These are phyloP conservation scores for Arthrobotrys musiformis DNA, from an alignment of 2,329 filamentous ascomycete species.

Conservation along the genomic window DNA sequence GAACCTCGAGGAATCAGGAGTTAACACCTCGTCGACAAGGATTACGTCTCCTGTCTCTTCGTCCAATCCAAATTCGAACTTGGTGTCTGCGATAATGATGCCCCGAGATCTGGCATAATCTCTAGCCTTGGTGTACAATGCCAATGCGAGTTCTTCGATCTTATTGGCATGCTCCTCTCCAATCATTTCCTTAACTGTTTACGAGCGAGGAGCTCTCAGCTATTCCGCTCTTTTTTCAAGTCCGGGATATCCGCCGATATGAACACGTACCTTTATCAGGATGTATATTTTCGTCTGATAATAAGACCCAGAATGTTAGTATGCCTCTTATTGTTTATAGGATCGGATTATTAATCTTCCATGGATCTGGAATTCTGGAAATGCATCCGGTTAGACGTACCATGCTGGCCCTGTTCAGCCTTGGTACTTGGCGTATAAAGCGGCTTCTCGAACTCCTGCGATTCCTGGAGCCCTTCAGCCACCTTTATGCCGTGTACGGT, in stretches of 20 bases:
- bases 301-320: constrained; percentile 18
- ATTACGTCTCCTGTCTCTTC: constrained; percentile 74
- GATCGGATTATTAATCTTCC: constrained; percentile 16
- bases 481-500: constrained; percentile 83
- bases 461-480: constrained; percentile 75
- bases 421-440: constrained; percentile 88
- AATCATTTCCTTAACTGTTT: constrained; percentile 67
- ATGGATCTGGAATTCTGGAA: constrained; percentile 17
- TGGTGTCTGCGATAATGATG: constrained; percentile 81
- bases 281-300: constrained; percentile 80
- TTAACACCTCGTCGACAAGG: constrained; percentile 85
- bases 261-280: constrained; percentile 69
- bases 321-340: constrained; percentile 14
- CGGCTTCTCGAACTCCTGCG: constrained; percentile 74
- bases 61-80: constrained; percentile 80
- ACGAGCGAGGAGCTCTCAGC: constrained; percentile 44
- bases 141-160: constrained; percentile 73
- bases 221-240: constrained; percentile 1
- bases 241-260: neutral
- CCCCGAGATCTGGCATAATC: constrained; percentile 74
- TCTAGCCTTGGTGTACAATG: constrained; percentile 72
- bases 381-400: constrained; percentile 50
- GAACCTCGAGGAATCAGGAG: constrained; percentile 85
- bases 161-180: constrained; percentile 72
- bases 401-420: constrained; percentile 78